phyloP scores from a whole-genome alignment of 306 rosid genomes.

The Acacia crassicarpa region DNA sequence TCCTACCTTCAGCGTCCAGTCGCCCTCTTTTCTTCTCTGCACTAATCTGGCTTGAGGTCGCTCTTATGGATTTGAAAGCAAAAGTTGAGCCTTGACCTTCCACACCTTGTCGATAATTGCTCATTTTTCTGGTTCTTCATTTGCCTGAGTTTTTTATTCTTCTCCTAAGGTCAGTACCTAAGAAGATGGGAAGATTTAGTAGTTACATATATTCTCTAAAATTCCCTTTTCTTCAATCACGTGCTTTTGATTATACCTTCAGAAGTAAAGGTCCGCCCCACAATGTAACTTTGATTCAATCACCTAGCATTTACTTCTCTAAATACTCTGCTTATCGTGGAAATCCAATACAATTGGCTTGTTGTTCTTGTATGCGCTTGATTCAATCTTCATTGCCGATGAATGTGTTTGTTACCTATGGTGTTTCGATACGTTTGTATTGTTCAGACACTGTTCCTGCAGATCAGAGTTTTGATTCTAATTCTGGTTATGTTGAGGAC shows the following conservation, averaged over 20 bases:
- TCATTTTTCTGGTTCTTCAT: neutral
- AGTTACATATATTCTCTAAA: slow-evolving; percentile 28
- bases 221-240: slow-evolving; percentile 25
- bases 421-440: slow-evolving; percentile 34
- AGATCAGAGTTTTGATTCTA: slow-evolving; percentile 31
- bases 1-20: too few species aligned
- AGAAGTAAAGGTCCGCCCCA: slow-evolving; percentile 19
- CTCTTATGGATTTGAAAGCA: too few species aligned
- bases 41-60: too few species aligned
- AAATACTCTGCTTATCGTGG: slow-evolving; percentile 10
- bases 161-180: neutral
- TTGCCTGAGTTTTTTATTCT: neutral
- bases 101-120: neutral
- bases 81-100: too few species aligned
- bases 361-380: slow-evolving; percentile 16
- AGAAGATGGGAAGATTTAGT: slow-evolving; percentile 29
- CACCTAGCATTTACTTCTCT: slow-evolving; percentile 27
- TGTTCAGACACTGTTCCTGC: slow-evolving; percentile 44
- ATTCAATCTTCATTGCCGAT: slow-evolving; percentile 32
- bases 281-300: slow-evolving; percentile 24
- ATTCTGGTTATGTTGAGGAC: slow-evolving; percentile 26
- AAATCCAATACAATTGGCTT: neutral
- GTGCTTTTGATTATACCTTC: slow-evolving; percentile 16
- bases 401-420: slow-evolving; percentile 11
- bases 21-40: too few species aligned